A percentile compares a stretch with the other conserved stretches of the same genome.
Evolutionary conservation across 768 basidiomycete genomes (phyloP).

Genomic region (Lyophyllum semitale): DNA sequence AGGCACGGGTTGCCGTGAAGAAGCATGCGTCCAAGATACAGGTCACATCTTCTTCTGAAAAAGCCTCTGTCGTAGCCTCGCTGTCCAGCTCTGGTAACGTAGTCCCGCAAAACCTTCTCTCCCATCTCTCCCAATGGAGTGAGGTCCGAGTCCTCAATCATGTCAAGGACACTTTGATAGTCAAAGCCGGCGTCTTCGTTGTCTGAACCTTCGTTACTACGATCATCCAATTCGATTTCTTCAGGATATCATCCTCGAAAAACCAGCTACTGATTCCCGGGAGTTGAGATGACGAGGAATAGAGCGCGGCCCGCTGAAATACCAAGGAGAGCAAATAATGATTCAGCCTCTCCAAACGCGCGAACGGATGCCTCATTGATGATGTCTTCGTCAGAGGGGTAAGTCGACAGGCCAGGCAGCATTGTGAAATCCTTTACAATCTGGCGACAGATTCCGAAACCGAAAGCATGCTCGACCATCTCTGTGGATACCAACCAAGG

Average conservation of each 20-base stretch:
- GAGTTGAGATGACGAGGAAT: neutral
- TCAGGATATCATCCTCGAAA: no score
- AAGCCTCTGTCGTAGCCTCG: neutral
- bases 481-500: neutral
- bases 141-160: no score
- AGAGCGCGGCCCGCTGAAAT: slow-evolving; percentile 8
- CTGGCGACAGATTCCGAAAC: neutral
- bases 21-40: no score
- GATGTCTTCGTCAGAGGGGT: neutral
- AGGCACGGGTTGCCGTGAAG: no score
- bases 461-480: neutral
- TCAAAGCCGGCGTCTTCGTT: no score
- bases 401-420: neutral
- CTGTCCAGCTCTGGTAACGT: slow-evolving; percentile 2
- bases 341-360: slow-evolving; percentile 23
- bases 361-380: neutral
- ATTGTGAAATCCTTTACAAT: neutral
- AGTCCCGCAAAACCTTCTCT: neutral
- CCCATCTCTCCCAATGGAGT: no score
- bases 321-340: slow-evolving; percentile 21
- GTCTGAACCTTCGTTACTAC: no score
- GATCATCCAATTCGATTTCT: no score
- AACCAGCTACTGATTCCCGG: slow-evolving; percentile 2
- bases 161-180: no score
- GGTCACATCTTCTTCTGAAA: slow-evolving; percentile 6